Conservation (phyloP, 345 rosid genomes). For the Bretschneidera sinensis region DNA sequence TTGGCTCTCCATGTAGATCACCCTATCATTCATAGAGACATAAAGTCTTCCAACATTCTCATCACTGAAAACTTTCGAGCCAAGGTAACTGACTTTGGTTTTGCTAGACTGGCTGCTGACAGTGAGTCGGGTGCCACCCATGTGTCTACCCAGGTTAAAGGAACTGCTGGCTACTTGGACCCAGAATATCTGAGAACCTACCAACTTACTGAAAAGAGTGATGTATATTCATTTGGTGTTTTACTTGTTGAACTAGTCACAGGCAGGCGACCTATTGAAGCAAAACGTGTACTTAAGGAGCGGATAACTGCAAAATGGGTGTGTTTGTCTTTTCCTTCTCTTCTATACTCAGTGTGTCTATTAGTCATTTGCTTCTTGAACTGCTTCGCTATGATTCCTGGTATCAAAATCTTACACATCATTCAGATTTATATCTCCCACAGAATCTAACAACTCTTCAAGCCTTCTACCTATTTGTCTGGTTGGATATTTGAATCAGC, state of each 20-base stretch:
- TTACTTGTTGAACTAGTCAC: conserved; percentile 73
- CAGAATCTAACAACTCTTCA: neutral
- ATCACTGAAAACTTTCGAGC: conserved; percentile 82
- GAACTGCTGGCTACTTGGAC: conserved; percentile 94
- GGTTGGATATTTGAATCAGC: neutral
- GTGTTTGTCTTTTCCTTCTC: conserved; percentile 12
- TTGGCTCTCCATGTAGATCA: conserved; percentile 51
- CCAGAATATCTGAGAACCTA: conserved; percentile 86
- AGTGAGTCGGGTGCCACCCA: conserved; percentile 76
- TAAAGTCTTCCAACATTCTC: conserved; percentile 94
- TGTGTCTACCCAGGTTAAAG: conserved; percentile 96
- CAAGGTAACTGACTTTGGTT: conserved; percentile 90
- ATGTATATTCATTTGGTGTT: conserved; percentile 91
- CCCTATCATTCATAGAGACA: conserved; percentile 93
- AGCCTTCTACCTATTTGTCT: no score
- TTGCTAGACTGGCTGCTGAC: conserved; percentile 82
- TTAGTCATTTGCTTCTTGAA: neutral
- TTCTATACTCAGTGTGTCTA: neutral
- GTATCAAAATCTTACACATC: neutral
- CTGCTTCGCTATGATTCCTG: neutral
- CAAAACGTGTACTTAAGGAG: conserved; percentile 62
- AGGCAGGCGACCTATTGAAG: conserved; percentile 84
- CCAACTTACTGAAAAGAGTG: conserved; percentile 90
- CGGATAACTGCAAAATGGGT: conserved; percentile 88
- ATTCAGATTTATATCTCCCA: neutral